A percentile compares a stretch with the other conserved stretches of the same genome.
Evolutionary conservation across 352 stramenopile genomes (phyloP).

Genomic region (Phytophthora citrophthora): DNA sequence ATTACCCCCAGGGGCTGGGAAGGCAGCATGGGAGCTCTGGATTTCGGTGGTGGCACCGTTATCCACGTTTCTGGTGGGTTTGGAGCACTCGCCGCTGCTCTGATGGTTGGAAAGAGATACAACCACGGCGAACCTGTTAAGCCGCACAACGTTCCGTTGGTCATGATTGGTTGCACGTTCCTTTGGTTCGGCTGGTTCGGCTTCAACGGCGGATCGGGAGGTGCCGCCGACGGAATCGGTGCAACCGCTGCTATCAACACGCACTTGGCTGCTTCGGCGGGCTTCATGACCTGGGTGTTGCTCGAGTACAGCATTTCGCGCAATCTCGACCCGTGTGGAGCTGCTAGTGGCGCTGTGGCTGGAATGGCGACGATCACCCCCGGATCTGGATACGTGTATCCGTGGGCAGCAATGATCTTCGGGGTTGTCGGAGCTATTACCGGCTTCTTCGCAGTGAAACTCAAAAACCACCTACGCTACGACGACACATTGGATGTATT

Average conservation of each 20-base stretch:
- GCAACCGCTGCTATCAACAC: conserved; percentile 74
- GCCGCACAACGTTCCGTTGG: conserved; percentile 82
- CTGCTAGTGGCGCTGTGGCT: conserved; percentile 63
- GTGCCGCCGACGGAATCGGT: conserved; percentile 60
- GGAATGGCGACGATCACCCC: conserved; percentile 75
- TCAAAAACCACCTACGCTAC: conserved; percentile 72
- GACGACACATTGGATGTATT: conserved; percentile 85
- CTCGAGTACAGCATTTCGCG: conserved; percentile 57
- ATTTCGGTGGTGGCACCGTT: conserved; percentile 85
- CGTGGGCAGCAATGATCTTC: conserved; percentile 72
- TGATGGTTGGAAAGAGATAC: conserved; percentile 74
- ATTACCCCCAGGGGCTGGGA: conserved; percentile 54
- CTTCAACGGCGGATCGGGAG: conserved; percentile 77
- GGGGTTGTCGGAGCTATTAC: conserved; percentile 58
- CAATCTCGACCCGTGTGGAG: conserved; percentile 65
- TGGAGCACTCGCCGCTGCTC: conserved; percentile 62
- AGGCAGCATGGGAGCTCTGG: conserved; percentile 64
- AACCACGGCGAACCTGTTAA: conserved; percentile 73
- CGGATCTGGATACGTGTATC: conserved; percentile 65
- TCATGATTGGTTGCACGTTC: conserved; percentile 74
- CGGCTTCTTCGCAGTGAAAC: conserved; percentile 51
- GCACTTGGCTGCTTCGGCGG: conserved; percentile 58
- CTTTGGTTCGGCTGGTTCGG: conserved; percentile 88
- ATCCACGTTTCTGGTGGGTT: conserved; percentile 83
- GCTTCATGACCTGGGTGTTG: conserved; percentile 70